Base-by-base conservation (phyloP, 345 rosid species). In the Aurinia saxatilis region DNA sequence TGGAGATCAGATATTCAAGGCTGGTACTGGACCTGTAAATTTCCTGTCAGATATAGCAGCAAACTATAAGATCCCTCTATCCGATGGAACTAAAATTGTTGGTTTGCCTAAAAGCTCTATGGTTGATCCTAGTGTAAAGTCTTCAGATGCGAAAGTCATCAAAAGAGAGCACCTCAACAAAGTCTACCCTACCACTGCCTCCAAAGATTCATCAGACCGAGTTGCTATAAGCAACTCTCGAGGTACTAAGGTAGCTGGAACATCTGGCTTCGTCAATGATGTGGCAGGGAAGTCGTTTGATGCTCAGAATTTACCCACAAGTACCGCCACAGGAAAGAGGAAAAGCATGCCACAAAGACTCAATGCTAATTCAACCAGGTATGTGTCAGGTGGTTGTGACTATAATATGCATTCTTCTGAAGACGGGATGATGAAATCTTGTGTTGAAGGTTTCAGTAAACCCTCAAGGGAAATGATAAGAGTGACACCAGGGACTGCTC, bases 41-140 rank as follows among this genome's bases (percentile, higher is more conserved):
- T 75, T 81, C 23, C 63, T 92, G 10, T 82, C 92, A 6, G 95
- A 92, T 73, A 23, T 89, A 55, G 83, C 82, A 55, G 83, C 82
- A 58, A 90, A 80, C 71, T 81, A 73, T 72, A 85, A 80, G 81
- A 58, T 83, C 69, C 85, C 95, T 49, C 10, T 70, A 42, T 64
- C 79, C 1, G 86, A 83, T 75, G 86, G 84, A 48, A 65, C 76
- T 41, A 73, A 74, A 63, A 55, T 64, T 7, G 19, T 25, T 38
- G 63, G 74, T 31, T n/a, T n/a, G n/a, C 61, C 82, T 3, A 33
- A n/a, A n/a, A n/a, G n/a, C 75, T 49, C 65, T 78, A 76, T 60
- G n/a, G n/a, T 80, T 5, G 9, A 66, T 48, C 50, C 87, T 9
- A 73, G 31, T 72, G 66, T 83, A 25, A 80, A 77, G 73, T 42